Conservation (phyloP, 768 basidiomycete genomes). For the Macrolepiota dolichaula region DNA sequence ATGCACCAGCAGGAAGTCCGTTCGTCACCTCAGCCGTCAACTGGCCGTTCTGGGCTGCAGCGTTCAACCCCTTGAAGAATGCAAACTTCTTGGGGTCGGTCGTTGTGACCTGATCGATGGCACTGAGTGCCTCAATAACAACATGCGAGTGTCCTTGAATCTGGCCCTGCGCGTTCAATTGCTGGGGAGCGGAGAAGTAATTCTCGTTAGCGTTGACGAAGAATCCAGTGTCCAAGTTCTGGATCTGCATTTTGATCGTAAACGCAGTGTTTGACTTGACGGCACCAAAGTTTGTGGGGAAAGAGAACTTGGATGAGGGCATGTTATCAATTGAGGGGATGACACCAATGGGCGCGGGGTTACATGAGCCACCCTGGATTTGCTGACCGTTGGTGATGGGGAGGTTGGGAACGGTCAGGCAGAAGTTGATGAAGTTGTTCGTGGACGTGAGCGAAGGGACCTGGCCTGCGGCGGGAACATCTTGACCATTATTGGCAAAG, state of each 20-base stretch:
- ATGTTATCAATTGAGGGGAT: constrained; percentile 40
- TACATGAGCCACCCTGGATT: constrained; percentile 47
- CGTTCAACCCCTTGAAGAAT: constrained; percentile 64
- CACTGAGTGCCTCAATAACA: constrained; percentile 43
- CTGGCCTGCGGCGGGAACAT: constrained; percentile 39
- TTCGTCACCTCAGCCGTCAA: constrained; percentile 41
- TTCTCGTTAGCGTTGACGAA: constrained; percentile 50
- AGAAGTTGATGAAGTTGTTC: constrained; percentile 71
- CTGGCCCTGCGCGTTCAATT: constrained; percentile 35
- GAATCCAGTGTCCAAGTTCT: constrained; percentile 39
- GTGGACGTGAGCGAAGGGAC: constrained; percentile 46
- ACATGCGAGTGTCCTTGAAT: constrained; percentile 58
- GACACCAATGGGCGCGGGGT: constrained; percentile 48
- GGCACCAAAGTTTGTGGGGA: constrained; percentile 36
- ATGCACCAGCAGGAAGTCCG: constrained; percentile 55
- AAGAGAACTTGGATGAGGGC: constrained; percentile 46
- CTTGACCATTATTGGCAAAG: constrained; percentile 44
- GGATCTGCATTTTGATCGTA: constrained; percentile 35
- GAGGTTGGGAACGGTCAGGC: constrained; percentile 33
- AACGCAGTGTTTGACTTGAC: constrained; percentile 40
- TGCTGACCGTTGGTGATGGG: constrained; percentile 52
- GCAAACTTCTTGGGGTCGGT: constrained; percentile 50
- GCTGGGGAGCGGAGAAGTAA: constrained; percentile 51
- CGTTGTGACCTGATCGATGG: constrained; percentile 37
- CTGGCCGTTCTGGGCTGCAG: constrained; percentile 46